A percentile compares a stretch with the other conserved stretches of the same genome.
Evolutionary conservation across 352 stramenopile species (phyloP).

Genomic region (Globisporangium polare): DNA sequence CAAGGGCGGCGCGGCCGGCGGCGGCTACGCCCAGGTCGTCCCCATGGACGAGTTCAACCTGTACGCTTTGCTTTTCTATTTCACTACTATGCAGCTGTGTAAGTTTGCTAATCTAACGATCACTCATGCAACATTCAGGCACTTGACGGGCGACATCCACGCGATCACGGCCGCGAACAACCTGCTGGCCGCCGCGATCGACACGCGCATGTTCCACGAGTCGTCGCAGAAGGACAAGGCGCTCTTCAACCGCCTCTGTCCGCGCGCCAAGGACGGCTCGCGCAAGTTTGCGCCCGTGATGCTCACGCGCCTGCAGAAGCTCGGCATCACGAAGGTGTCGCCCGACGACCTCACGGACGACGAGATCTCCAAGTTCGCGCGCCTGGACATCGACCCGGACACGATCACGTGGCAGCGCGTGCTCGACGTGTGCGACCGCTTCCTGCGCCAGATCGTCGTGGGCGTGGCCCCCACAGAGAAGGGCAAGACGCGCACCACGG

Average conservation of each 20-base stretch:
- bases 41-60: constrained; percentile 99
- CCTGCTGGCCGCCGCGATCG: constrained; percentile 96
- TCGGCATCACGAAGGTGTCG: constrained; percentile 91
- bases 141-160: constrained; percentile 98
- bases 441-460: constrained; percentile 91
- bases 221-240: constrained; percentile 75
- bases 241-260: constrained; percentile 83
- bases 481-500: constrained; percentile 62
- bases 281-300: constrained; percentile 90
- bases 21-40: constrained; percentile 94
- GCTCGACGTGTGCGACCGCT: constrained; percentile 97
- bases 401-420: constrained; percentile 95
- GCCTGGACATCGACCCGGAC: constrained; percentile 94
- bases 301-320: constrained; percentile 91
- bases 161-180: constrained; percentile 98
- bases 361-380: constrained; percentile 90
- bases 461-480: constrained; percentile 91
- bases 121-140: constrained; percentile 30
- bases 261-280: constrained; percentile 75
- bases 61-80: constrained; percentile 25
- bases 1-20: constrained; percentile 88
- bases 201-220: constrained; percentile 99
- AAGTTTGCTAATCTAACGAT: background rate
- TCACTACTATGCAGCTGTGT: constrained; percentile 74
- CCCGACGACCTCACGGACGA: constrained; percentile 94